Percentiles rank a stretch among this genome's conserved stretches.
These are phyloP conservation scores for Tritrichomonas foetus DNA, from an alignment of 208 protist genomes.

Conservation along the genomic window DNA sequence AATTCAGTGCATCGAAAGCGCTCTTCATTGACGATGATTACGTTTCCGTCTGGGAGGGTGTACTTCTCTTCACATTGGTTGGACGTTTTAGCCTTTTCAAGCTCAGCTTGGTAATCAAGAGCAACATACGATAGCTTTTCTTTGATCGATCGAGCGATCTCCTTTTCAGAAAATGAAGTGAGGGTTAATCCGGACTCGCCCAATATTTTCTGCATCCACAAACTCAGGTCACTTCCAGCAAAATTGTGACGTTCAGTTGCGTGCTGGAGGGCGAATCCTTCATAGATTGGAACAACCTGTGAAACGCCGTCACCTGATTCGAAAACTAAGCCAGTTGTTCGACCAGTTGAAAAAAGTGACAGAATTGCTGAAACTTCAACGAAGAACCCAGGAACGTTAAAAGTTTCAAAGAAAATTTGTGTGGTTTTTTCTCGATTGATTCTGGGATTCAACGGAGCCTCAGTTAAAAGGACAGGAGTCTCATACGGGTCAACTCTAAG, in stretches of 20 bases:
- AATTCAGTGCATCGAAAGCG: constrained; percentile 57
- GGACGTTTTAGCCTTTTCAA: constrained; percentile 42
- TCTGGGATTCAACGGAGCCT: constrained; percentile 36
- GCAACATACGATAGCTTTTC: constrained; percentile 43
- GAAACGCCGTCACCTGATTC: constrained; percentile 88
- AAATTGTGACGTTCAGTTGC: background rate
- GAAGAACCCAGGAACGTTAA: constrained; percentile 44
- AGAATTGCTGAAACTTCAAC: constrained; percentile 44
- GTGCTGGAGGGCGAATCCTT: constrained; percentile 43
- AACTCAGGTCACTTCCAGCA: constrained; percentile 43
- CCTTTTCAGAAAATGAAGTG: constrained; percentile 22
- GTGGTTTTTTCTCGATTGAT: constrained; percentile 43
- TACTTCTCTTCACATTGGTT: constrained; percentile 49
- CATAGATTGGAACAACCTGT: constrained; percentile 74
- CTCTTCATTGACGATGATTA: constrained; percentile 43
- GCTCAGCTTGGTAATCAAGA: background rate
- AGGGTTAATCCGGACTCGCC: background rate
- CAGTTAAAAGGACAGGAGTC: constrained; percentile 44
- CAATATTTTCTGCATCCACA: constrained; percentile 33
- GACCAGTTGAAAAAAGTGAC: constrained; percentile 48
- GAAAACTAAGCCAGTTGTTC: constrained; percentile 76
- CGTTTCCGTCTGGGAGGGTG: background rate
- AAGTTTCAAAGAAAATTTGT: constrained; percentile 51
- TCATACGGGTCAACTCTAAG: constrained; percentile 63
- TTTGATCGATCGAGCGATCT: constrained; percentile 47